Percentiles rank a stretch among this genome's conserved stretches.
Conservation (phyloP, 352 stramenopile species). For the Discostella stelligera region DNA sequence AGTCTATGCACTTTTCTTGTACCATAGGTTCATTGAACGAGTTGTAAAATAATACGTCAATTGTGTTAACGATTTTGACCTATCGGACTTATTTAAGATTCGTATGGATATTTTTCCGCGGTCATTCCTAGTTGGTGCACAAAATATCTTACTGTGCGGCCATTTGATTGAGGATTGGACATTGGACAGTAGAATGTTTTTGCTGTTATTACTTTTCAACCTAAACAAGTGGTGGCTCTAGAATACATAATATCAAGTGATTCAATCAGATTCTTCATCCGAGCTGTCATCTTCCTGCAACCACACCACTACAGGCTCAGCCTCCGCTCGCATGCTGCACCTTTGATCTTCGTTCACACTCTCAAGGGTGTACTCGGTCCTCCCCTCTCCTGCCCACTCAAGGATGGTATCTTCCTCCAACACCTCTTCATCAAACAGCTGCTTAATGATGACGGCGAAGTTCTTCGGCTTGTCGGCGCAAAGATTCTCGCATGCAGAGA, state of each 20-base stretch:
- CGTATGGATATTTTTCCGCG: no score
- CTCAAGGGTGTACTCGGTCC: slow-evolving; percentile 84
- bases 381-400: slow-evolving; percentile 87
- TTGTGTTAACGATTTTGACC: no score
- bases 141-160: no score
- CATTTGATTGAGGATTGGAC: no score
- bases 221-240: not conserved
- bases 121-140: no score
- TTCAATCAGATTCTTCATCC: slow-evolving; percentile 70
- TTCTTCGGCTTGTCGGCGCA: slow-evolving; percentile 88
- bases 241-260: not conserved
- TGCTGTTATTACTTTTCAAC: not conserved
- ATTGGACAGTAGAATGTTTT: no score
- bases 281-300: slow-evolving; percentile 94
- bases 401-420: slow-evolving; percentile 94
- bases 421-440: slow-evolving; percentile 95
- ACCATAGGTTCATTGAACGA: no score
- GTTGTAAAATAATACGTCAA: no score
- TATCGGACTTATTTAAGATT: no score
- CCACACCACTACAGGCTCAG: slow-evolving; percentile 95
- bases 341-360: slow-evolving; percentile 85
- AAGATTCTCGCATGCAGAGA: slow-evolving; percentile 89
- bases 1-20: no score
- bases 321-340: slow-evolving; percentile 85
- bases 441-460: slow-evolving; percentile 95